These are phyloP conservation scores for Pilatotrama ljubarskyi DNA, from an alignment of 768 basidiomycete genomes.

Conservation along the genomic window DNA sequence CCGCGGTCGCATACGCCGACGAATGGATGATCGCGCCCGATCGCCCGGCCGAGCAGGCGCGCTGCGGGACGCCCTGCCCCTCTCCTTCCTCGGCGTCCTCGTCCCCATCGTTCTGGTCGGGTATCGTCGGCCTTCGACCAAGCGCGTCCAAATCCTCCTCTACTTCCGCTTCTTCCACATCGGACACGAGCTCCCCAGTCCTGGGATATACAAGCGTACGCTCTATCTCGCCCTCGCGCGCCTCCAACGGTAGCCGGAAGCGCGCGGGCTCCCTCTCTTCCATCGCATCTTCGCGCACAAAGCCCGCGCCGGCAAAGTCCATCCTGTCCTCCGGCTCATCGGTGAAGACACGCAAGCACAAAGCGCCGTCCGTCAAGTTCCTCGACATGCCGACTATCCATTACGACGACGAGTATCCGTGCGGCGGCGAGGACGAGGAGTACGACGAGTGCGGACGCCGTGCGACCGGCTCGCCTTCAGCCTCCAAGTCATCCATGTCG, in stretches of 20 bases:
- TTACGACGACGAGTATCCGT: constrained; percentile 38
- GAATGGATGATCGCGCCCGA: constrained; percentile 11
- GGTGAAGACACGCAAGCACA: constrained; percentile 40
- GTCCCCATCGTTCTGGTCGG: constrained; percentile 38
- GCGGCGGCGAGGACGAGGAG: constrained; percentile 8
- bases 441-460: constrained; percentile 4
- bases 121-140: constrained; percentile 14
- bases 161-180: neutral
- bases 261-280: constrained; percentile 41
- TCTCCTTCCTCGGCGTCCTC: too few species aligned
- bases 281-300: constrained; percentile 26
- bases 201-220: constrained; percentile 21
- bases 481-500: constrained; percentile 18
- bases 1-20: constrained; percentile 13
- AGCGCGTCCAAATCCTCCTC: constrained; percentile 22
- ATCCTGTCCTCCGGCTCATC: constrained; percentile 55
- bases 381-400: constrained; percentile 65
- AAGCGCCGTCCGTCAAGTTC: constrained; percentile 62
- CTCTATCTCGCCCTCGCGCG: constrained; percentile 24
- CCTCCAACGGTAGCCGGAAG: constrained; percentile 23
- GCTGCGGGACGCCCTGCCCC: constrained; percentile 5
- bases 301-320: constrained; percentile 49
- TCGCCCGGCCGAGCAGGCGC: constrained; percentile 15
- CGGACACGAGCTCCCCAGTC: constrained; percentile 18
- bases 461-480: neutral